Percentiles rank a stretch among this genome's conserved stretches.
Conservation (phyloP, 805 yeast species). For the Starmerella vitae region DNA sequence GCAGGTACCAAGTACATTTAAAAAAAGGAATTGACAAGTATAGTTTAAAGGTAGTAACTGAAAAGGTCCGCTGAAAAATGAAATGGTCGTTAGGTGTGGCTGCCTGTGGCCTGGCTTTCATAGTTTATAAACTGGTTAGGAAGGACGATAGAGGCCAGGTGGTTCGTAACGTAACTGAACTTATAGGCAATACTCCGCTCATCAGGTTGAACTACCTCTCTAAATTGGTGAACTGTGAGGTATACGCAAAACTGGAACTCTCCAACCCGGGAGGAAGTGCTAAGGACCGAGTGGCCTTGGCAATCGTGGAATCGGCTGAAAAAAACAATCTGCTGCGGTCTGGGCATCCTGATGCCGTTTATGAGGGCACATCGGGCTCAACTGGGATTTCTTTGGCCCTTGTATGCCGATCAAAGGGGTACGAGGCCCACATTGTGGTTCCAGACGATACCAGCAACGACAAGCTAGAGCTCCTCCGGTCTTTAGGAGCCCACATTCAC, state of each 20-base stretch:
- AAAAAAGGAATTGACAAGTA: too few species aligned
- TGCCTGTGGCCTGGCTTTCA: too few species aligned
- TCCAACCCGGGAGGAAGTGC: conserved; percentile 92
- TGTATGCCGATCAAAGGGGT: conserved; percentile 79
- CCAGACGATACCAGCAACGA: conserved; percentile 90
- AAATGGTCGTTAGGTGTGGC: too few species aligned
- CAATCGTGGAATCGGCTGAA: conserved; percentile 64
- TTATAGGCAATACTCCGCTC: conserved; percentile 85
- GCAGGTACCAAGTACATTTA: too few species aligned
- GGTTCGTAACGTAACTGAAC: conserved; percentile 55
- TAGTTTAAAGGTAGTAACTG: too few species aligned
- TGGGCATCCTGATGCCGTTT: conserved; percentile 55
- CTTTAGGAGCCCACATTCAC: conserved; percentile 71
- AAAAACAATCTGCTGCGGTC: conserved; percentile 42
- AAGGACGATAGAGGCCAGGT: too few species aligned
- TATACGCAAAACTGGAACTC: conserved; percentile 77
- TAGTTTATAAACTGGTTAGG: too few species aligned
- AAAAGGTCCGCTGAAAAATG: neutral
- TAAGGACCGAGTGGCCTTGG: conserved; percentile 83
- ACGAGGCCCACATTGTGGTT: conserved; percentile 79
- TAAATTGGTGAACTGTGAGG: conserved; percentile 58
- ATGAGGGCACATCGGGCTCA: conserved; percentile 94
- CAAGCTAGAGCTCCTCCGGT: conserved; percentile 53
- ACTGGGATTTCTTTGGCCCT: conserved; percentile 91
- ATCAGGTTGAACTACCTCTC: conserved; percentile 62